Evolutionary conservation across 345 rosid species (phyloP), one percentile per base, ranked within the genome.

Genomic region (Hypericum androsaemum): DNA sequence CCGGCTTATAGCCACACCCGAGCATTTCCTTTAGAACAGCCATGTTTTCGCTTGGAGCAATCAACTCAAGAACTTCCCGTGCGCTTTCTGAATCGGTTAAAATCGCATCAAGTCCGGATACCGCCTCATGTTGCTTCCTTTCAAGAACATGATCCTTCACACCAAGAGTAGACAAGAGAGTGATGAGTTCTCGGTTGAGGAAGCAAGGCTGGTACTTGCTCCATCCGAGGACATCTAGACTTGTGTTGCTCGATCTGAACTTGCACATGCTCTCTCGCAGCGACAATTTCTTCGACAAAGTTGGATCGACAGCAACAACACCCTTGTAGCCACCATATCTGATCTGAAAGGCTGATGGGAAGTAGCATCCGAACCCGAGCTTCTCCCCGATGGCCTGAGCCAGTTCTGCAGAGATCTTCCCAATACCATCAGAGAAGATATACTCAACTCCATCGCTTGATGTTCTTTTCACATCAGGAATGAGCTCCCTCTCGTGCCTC

Each of bases 241-340:
- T 77, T 0, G 72, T 69, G 62, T 57, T 43, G 2, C 22, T 42
- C 3, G 76, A 65, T 32, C 62, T 53, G 4, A 39, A 77, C 55
- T 77, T 77, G 16, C 5, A 49, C 81, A 70, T 77, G 6, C 76
- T 76, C 15, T 39, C 3, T 43, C 78, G 59, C 15, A 76, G 12
- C 1, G 83, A 84, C 38, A 81, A 57, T 15, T 79, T 79, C 54
- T 5, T 57, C 0, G 58, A 58, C 7, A 83, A 81, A 10, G 56
- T 54, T 6, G 80, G 94, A 59, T 81, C 88, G 17, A 77, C 71
- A 9, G 94, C 94, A 16, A 84, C 80, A 11, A 81, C 94, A 46
- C 94, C 94, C 68, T 84, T 84, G 77, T 41, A 77, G 0, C 81
- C 76, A 22, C 76, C 72, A 49, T 67, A 66, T 4, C 75, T 66